Base-by-base conservation (phyloP, 495 filamentous ascomycete genomes). In the Oidiodendron maius region DNA sequence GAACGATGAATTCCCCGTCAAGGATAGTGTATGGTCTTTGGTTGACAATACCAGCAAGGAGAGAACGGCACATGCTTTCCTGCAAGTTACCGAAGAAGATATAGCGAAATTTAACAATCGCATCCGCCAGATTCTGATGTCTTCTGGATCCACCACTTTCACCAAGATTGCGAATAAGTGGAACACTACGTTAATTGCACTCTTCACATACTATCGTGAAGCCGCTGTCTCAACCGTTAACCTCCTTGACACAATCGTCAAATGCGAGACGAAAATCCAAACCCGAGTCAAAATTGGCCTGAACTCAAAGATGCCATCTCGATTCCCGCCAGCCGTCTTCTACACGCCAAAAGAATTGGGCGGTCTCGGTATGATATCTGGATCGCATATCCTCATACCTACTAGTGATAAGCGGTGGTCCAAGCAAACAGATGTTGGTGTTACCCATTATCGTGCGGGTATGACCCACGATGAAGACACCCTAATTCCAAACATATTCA, bases 121-220 rank as follows among this genome's bases (percentile, higher is more conserved):
- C 6, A 97, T 99, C 62, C 84, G 94, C 36, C 94, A 99, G 61
- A 97, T 99, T 63, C 78, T 99, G 22, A 99, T 99, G 94, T 95
- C 89, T 11, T 97, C 91, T 51, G 94, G 94, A 21, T 95, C 89
- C 3, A 99, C 94, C 2, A 99, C 94, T 1, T 99, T 99, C 74
- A 99, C 94, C 40, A 99, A 99, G 78, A 99, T 99, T 59, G 94
- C 94, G 40, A 99, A 99, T 66, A 99, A 99, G 66, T 99, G 94
- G 94, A 99, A 99, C 65, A 97, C 94, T 0, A 90, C 86, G 5
- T 70, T 99, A 48, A 99, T 99, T 61, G 91, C 94, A n/a, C 75
- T 99, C 21, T 99, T 99, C 71, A 99, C 94, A 0, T 99, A 99
- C 65, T 99, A 97, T 62, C 89, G 94, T 60, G 94, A 99, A 61